Evolutionary conservation across 768 basidiomycete genomes (phyloP), one percentile per base, ranked within the genome.

Genomic region (Pleurotus pulmonarius): DNA sequence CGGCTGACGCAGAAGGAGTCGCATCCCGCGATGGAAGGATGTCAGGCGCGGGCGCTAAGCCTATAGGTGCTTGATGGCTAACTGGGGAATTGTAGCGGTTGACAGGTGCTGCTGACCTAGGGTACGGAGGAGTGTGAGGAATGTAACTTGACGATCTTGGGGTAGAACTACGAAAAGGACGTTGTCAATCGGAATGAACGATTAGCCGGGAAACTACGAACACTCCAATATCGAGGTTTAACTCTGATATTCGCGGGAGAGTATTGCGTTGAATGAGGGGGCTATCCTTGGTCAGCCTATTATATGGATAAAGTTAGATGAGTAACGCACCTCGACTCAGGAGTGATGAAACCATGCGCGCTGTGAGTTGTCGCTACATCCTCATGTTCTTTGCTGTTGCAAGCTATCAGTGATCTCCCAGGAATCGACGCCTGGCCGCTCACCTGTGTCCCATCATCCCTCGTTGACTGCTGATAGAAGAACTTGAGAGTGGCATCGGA

Each of bases 321-420:
- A 20, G 48, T 25, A 46, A 56, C 64, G 60, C 26, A 75, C 79
- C 78, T 81, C 41, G 78, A 76, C 60, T 78, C 76, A 41, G 79
- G 79, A 3, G 79, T 81, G 53, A 73, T 63, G 54, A 69, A 73
- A 62, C 76, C 76, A 44, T 71, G 73, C 38, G 68, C 46, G 56
- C 58, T 9, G 61, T 57, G 40, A 55, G 64, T 24, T 45, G 47
- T 55, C 49, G 60, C 45, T n/a, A 58, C 56, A n/a, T 66, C 69
- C 26, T 65, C 66, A 22, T 53, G 46, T 20, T 58, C 53, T 56
- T 63, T 70, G 46, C 54, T 61, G 22, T 13, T 40, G 47, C 12
- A 29, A 26, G n/a, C 45, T 41, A 40, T 59, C 13, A 58, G 49
- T 13, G 8, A 41, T 25, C 18, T 56, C 34, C n/a, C 18, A 34